Base-by-base conservation (phyloP, 192 early-diverging fungal species). In the Mortierella hygrophila region DNA sequence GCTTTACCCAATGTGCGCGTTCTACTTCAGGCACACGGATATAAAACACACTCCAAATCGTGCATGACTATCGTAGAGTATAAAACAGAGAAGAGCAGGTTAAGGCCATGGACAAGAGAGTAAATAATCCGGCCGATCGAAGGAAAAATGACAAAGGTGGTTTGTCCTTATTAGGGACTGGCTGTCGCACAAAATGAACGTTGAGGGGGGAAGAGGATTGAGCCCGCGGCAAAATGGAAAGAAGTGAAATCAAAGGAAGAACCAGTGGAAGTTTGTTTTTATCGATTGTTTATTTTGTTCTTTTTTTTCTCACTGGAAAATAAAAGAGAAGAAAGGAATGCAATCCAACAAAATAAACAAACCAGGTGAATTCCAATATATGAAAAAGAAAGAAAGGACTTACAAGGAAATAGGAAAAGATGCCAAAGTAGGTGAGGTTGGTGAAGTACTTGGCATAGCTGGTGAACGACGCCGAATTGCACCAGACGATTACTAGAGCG, bases 371-470 rank as follows among this genome's bases (percentile, higher is more conserved):
- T 35, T 3, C 5, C 68, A 69, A 46, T 8, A 72, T n/a, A 9
- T 23, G 6, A 49, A 46, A 44, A 81, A 60, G 23, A 41, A 40
- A 0, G 40, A 49, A 10, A 10, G 15, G 20, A 75, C 83, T 85
- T 74, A 88, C 76, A 26, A 76, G 41, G 7, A 88, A 37, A 63
- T 88, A 88, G 5, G 60, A 44, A 52, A 79, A 71, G 20, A 88
- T 75, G 41, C 88, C 88, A 80, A 81, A 77, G 65, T 69, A 88
- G 42, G 83, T 76, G 54, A 81, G 75, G 26, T 82, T 74, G 47
- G 88, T 88, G 46, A 88, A 85, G 37, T 78, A 88, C 23, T 81
- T 55, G 68, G 85, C 77, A 41, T 85, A 88, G 13, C 68, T 42
- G 0, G 41, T 26, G 7, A 69, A 68, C 0, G 21, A 32, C 18